These are phyloP conservation scores for Rubia peregrina DNA, from an alignment of 305 asterid species.

Conservation along the genomic window DNA sequence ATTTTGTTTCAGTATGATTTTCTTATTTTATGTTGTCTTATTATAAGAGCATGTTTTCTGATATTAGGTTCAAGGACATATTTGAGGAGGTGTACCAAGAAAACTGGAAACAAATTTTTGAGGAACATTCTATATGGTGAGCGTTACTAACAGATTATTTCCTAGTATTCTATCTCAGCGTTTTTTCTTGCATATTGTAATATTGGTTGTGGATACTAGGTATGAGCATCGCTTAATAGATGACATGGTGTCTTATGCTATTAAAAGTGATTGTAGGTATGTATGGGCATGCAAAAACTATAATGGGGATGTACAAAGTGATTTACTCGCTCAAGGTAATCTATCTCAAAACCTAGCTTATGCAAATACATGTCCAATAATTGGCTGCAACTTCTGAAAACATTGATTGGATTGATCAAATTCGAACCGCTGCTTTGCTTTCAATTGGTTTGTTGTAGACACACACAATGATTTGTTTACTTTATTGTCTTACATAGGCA, in stretches of 20 bases:
- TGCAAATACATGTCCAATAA: neutral
- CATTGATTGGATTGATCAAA: neutral
- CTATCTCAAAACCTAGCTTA: neutral
- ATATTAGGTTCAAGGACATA: constrained; percentile 67
- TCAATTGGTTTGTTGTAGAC: neutral
- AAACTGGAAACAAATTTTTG: constrained; percentile 70
- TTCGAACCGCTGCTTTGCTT: neutral
- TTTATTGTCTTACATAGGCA: neutral
- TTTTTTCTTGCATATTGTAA: constrained; percentile 9
- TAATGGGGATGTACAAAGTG: constrained; percentile 95
- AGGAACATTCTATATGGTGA: constrained; percentile 72
- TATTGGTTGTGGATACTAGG: constrained; percentile 34
- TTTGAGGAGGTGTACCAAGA: constrained; percentile 84
- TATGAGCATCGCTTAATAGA: constrained; percentile 93
- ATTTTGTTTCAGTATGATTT: neutral
- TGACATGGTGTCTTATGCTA: constrained; percentile 94
- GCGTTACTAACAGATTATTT: constrained; percentile 10
- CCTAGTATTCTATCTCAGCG: neutral
- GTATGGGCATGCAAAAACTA: constrained; percentile 98
- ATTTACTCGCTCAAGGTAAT: constrained; percentile 93
- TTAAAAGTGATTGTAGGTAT: constrained; percentile 88
- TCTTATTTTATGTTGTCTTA: neutral
- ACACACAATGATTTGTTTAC: neutral
- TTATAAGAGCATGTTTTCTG: neutral
- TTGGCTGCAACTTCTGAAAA: neutral